Evolutionary conservation across 2,329 filamentous ascomycete genomes (phyloP).

Genomic region (Exophiala oligosperma): DNA sequence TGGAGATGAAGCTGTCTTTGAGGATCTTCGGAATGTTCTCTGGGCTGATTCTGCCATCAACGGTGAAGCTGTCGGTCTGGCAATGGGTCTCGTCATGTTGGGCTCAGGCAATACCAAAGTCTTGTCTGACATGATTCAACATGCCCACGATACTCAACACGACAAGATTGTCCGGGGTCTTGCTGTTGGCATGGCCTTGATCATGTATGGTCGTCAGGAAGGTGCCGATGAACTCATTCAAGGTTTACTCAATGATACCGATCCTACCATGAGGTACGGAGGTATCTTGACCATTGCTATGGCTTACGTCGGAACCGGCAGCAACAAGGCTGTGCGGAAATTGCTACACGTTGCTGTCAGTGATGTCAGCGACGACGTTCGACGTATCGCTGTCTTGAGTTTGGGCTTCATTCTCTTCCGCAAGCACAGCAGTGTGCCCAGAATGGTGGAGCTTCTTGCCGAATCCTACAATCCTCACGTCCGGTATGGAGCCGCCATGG

Average conservation of each 20-base stretch:
- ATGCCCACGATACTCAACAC: conserved; percentile 96
- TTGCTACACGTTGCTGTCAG: conserved; percentile 94
- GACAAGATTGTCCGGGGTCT: conserved; percentile 98
- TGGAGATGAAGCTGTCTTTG: conserved; percentile 84
- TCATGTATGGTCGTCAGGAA: conserved; percentile 97
- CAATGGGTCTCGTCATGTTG: conserved; percentile 98
- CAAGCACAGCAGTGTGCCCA: conserved; percentile 93
- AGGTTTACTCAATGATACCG: conserved; percentile 86
- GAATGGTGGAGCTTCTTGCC: conserved; percentile 96
- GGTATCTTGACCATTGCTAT: conserved; percentile 98
- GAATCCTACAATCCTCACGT: conserved; percentile 99
- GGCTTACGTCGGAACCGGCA: conserved; percentile 94
- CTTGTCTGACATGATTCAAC: conserved; percentile 94
- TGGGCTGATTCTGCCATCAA: conserved; percentile 95
- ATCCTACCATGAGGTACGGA: conserved; percentile 90
- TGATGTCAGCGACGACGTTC: conserved; percentile 96
- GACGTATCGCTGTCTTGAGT: conserved; percentile 94
- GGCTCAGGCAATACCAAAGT: conserved; percentile 95
- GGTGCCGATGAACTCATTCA: conserved; percentile 93
- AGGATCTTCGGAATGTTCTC: conserved; percentile 83
- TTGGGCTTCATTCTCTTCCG: conserved; percentile 98
- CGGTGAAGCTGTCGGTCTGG: conserved; percentile 90
- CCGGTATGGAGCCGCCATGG: conserved; percentile 96
- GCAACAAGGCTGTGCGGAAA: conserved; percentile 97
- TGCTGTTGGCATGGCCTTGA: conserved; percentile 93